Evolutionary conservation across 768 basidiomycete genomes (phyloP).

Genomic region (Tylopilus balloui): DNA sequence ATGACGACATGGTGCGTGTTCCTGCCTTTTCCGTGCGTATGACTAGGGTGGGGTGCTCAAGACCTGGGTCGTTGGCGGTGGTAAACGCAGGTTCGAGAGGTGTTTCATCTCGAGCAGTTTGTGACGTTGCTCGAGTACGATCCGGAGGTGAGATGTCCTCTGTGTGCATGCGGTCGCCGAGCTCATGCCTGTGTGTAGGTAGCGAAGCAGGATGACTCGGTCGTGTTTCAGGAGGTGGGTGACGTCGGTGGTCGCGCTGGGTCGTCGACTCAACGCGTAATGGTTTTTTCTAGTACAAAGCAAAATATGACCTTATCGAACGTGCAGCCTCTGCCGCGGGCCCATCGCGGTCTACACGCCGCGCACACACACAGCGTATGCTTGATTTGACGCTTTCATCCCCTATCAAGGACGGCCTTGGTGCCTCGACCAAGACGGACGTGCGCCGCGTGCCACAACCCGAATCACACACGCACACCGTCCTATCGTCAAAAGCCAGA

Average conservation of each 20-base stretch:
- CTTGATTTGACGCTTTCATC: slow-evolving; percentile 37
- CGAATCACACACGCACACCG: neutral
- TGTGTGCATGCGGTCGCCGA: neutral
- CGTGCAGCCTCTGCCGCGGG: slow-evolving; percentile 39
- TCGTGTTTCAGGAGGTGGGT: slow-evolving; percentile 71
- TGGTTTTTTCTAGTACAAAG: slow-evolving; percentile 46
- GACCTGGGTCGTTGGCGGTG: neutral
- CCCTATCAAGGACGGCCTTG: slow-evolving; percentile 11
- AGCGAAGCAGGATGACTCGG: slow-evolving; percentile 68
- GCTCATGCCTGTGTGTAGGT: slow-evolving; percentile 36
- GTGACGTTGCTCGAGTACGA: slow-evolving; percentile 72
- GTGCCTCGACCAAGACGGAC: slow-evolving; percentile 11
- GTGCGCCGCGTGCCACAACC: slow-evolving; percentile 6
- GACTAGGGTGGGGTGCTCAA: neutral
- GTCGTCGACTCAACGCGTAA: slow-evolving; percentile 1
- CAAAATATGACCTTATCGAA: slow-evolving; percentile 57
- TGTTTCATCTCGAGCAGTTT: slow-evolving; percentile 85
- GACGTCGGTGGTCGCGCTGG: neutral
- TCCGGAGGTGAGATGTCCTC: slow-evolving; percentile 54
- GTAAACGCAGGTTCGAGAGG: slow-evolving; percentile 64
- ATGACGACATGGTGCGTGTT: slow-evolving; percentile 71
- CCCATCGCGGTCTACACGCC: slow-evolving; percentile 56
- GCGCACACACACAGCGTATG: slow-evolving; percentile 51
- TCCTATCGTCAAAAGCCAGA: slow-evolving; percentile 27
- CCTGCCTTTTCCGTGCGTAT: neutral